Conservation (phyloP, 495 filamentous ascomycete species). For the Aspergillus affinis region DNA sequence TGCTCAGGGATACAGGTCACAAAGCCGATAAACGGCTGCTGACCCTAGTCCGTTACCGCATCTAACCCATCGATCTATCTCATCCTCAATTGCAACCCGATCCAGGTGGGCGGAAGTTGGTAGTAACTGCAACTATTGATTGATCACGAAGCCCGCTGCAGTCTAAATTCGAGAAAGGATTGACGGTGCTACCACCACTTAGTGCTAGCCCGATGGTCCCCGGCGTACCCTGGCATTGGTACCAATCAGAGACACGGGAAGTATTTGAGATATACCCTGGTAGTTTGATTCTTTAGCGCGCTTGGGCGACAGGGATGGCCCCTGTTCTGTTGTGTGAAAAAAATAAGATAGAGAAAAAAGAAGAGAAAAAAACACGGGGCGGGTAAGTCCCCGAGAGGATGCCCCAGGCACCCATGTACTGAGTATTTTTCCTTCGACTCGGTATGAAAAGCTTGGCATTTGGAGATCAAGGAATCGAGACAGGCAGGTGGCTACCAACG, state of each 20-base stretch:
- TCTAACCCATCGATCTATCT: background rate
- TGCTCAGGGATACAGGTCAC: conserved; percentile 5
- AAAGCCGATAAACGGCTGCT: conserved; percentile 10
- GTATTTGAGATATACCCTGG: conserved; percentile 47
- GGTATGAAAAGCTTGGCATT: too few relatives aligned
- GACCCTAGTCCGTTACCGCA: conserved; percentile 2
- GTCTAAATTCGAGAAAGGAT: conserved; percentile 19
- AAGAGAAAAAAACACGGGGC: background rate
- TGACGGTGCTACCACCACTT: conserved; percentile 16
- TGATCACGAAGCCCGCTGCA: conserved; percentile 20
- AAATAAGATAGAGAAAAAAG: background rate
- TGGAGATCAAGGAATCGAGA: too few relatives aligned
- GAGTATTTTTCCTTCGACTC: background rate
- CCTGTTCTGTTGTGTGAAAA: conserved; percentile 10
- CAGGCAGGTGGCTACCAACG: background rate
- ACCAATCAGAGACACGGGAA: conserved; percentile 35
- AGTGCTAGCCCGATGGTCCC: conserved; percentile 16
- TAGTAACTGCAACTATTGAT: conserved; percentile 33
- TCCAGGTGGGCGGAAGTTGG: conserved; percentile 8
- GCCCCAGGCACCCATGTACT: background rate
- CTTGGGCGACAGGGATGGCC: conserved; percentile 20
- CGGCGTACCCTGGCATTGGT: conserved; percentile 18
- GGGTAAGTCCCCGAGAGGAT: background rate
- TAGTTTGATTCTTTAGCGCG: conserved; percentile 22
- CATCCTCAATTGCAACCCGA: background rate